Conservation (phyloP, 116 monocot genomes). For the Cymodocea nodosa region DNA sequence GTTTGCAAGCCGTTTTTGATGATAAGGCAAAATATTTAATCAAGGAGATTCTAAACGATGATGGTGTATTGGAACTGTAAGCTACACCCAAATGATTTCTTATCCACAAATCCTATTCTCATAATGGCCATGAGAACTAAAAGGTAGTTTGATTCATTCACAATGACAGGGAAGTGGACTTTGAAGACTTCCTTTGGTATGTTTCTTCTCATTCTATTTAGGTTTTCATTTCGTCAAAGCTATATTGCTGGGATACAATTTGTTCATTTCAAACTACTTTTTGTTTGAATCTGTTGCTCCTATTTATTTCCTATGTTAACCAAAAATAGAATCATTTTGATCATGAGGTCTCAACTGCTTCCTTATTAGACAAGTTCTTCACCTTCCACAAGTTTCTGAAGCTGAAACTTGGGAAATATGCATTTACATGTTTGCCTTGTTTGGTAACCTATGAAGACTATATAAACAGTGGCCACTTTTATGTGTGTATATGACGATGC, state of each 20-base stretch:
- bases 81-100: background rate
- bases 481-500: no score
- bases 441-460: no score
- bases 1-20: conserved; percentile 43
- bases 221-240: background rate
- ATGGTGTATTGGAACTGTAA: conserved; percentile 37
- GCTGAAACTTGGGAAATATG: no score
- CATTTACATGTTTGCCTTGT: no score
- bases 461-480: no score
- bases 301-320: no score
- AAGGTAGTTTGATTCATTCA: background rate
- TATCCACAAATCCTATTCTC: no score
- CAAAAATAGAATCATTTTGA: no score
- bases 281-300: no score
- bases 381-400: no score
- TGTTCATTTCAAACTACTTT: background rate
- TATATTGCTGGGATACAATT: background rate
- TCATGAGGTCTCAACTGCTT: no score
- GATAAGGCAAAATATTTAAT: conserved; percentile 67
- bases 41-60: conserved; percentile 38
- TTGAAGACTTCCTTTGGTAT: conserved; percentile 23
- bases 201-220: background rate
- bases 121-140: background rate
- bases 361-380: no score
- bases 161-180: conserved; percentile 8